Evolutionary conservation across 768 basidiomycete genomes (phyloP), one percentile per base, ranked within the genome.

Genomic region (Neoboletus magnificus): DNA sequence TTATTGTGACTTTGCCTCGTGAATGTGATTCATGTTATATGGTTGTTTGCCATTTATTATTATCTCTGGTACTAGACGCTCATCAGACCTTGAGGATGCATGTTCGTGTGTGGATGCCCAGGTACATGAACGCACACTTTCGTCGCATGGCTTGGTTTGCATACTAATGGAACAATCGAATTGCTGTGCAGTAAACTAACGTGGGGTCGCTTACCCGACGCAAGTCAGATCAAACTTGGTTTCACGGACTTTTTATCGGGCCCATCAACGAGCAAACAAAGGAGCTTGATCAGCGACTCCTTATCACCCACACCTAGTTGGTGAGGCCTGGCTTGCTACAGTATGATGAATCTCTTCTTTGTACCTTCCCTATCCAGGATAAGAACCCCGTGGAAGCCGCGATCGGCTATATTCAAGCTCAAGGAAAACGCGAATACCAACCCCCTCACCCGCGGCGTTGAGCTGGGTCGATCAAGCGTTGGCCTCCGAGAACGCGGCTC

Each of bases 121-220:
- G 62, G 57, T 54, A 65, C 60, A 62, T 62, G 59, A 57, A 52
- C 52, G 54, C 66, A 68, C 54, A 57, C 50, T 52, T 52, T 27
- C 48, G 36, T 64, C 52, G 59, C 61, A 55, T 63, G 61, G 57
- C 22, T 55, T 53, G 32, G 32, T 48, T 40, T 22, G 33, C 11
- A 29, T 36, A 32, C 48, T 47, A 18, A 48, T 44, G 48, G 54
- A 51, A 47, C 59, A 50, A 63, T 43, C 29, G 36, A 53, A 22
- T 16, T 48, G 36, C 45, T 52, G 53, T 54, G 62, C 59, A 59
- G 36, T 56, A 49, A 52, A 46, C 51, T 36, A 63, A 44, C 46
- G 55, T 30, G 56, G 61, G 54, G 54, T 56, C 49, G 25, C 46
- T 41, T 46, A 40, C 32, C 53, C 47, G 52, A 57, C 50, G 56